These are phyloP conservation scores for Cichorium intybus DNA, from an alignment of 140 eudicot species.

Conservation along the genomic window DNA sequence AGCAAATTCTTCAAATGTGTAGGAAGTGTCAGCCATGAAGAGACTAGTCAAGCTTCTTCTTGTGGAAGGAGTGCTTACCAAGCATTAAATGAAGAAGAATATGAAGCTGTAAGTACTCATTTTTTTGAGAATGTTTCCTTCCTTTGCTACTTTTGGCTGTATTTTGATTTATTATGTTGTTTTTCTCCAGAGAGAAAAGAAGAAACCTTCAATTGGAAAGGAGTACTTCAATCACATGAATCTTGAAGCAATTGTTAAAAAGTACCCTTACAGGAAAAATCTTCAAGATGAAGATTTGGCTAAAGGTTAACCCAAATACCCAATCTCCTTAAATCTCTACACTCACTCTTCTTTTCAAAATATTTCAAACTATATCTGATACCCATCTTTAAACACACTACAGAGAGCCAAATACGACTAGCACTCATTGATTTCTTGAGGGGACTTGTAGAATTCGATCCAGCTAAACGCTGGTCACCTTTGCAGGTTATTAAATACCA, in stretches of 20 bases:
- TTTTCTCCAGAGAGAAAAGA: conserved; percentile 66
- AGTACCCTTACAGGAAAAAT: conserved; percentile 82
- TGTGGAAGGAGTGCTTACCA: conserved; percentile 64
- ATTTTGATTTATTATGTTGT: not conserved
- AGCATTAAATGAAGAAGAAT: conserved; percentile 83
- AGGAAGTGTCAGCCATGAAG: conserved; percentile 66
- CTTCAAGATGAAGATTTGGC: conserved; percentile 63
- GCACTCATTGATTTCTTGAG: conserved; percentile 92
- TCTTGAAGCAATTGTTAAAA: conserved; percentile 78
- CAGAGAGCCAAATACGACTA: conserved; percentile 79
- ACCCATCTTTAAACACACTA: conserved; percentile 3
- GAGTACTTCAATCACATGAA: conserved; percentile 87
- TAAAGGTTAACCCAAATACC: conserved; percentile 50
- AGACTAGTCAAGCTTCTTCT: conserved; percentile 40
- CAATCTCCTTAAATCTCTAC: conserved; percentile 1
- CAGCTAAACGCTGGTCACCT: conserved; percentile 98
- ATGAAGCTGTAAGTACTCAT: conserved; percentile 71
- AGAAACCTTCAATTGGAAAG: conserved; percentile 85
- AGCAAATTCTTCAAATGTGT: conserved; percentile 82
- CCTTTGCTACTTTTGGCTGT: not conserved
- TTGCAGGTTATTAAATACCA: conserved; percentile 60
- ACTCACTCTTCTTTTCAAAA: not conserved
- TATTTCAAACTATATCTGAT: conserved; percentile 8
- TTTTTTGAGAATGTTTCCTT: not conserved
- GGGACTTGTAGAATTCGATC: conserved; percentile 97